Conservation (phyloP, 192 early-diverging fungal species). For the Coemansia sp. region DNA sequence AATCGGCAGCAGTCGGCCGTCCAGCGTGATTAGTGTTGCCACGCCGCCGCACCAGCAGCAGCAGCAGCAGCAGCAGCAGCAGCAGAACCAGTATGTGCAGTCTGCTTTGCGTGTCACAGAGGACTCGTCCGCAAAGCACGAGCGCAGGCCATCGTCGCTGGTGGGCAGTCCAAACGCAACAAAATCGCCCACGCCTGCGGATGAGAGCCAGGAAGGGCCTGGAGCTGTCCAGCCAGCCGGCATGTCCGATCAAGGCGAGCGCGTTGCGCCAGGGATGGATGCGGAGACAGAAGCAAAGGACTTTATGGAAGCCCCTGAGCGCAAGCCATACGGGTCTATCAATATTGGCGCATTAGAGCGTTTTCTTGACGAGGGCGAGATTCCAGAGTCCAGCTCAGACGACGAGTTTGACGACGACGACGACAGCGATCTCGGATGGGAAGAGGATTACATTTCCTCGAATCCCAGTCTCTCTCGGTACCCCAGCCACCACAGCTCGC, state of each 20-base stretch:
- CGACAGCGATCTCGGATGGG: constrained; percentile 28
- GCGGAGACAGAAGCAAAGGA: not conserved
- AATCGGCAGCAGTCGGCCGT: constrained; percentile 36
- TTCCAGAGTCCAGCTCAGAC: constrained; percentile 44
- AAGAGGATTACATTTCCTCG: constrained; percentile 23
- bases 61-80: constrained; percentile 5
- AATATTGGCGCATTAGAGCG: constrained; percentile 49
- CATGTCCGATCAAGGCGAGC: not conserved
- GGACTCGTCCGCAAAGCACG: not conserved
- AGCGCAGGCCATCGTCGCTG: not conserved
- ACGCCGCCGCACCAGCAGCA: constrained; percentile 15
- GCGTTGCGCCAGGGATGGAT: not conserved
- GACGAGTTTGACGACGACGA: constrained; percentile 20
- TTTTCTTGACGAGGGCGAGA: constrained; percentile 48
- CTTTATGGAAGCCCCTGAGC: constrained; percentile 14
- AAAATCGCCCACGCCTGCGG: constrained; percentile 3
- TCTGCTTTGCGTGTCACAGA: not conserved
- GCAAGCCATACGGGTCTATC: constrained; percentile 33
- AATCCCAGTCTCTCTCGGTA: constrained; percentile 1
- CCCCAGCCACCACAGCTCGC: not conserved
- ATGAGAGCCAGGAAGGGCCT: not conserved
- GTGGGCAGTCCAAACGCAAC: constrained; percentile 8
- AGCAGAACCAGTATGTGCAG: constrained; percentile 6
- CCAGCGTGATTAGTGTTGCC: constrained; percentile 38
- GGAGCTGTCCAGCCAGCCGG: not conserved